Base-by-base conservation (phyloP, 2,329 filamentous ascomycete genomes). In the Coleophoma cylindrospora region DNA sequence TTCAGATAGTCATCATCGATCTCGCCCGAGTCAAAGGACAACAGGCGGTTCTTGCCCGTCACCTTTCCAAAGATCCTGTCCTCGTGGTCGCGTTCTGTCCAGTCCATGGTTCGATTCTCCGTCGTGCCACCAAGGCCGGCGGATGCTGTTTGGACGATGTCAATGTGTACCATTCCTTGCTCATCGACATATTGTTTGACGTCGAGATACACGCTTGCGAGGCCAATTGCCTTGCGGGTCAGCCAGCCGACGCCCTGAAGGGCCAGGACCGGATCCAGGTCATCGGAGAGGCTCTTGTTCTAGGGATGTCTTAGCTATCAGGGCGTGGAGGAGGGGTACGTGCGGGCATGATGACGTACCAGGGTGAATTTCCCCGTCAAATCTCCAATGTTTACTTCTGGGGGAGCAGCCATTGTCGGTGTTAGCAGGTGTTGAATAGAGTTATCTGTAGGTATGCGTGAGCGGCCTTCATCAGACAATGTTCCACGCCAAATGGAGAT, bases 41-140 rank as follows among this genome's bases (percentile, higher is more conserved):
- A 49, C 57, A 73, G 72, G 33, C 76, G 69, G 19, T 68, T 73
- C 48, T 69, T 68, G 27, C 79, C 81, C 15, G 67, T 67, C 41
- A 87, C 62, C 10, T 69, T 69, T 27, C 84, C 84, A 63, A 87
- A 88, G 57, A 87, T 73, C 62, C 77, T 73, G 62, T 88, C 83
- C 2, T 68, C 66, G 63, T 84, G 81, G 22, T 72, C 69, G 22
- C 75, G 72, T 54, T 65, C 68, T 19, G 65, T 56, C 74, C 79
- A 83, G 64, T 86, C 76, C 3, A 86, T 67, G 1, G 63, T 68
- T 44, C 84, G 77, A 8, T 69, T 62, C 64, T 88, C 84, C 15
- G 70, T 70, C 15, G 77, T 85, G 50, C 76, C 79, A 50, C 75
- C 74, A 41, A 87, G 70, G 36, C 80, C 80, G 34, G 82, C 84